phyloP scores from a whole-genome alignment of 139 green algal genomes.

The Tetraselmis striata region DNA sequence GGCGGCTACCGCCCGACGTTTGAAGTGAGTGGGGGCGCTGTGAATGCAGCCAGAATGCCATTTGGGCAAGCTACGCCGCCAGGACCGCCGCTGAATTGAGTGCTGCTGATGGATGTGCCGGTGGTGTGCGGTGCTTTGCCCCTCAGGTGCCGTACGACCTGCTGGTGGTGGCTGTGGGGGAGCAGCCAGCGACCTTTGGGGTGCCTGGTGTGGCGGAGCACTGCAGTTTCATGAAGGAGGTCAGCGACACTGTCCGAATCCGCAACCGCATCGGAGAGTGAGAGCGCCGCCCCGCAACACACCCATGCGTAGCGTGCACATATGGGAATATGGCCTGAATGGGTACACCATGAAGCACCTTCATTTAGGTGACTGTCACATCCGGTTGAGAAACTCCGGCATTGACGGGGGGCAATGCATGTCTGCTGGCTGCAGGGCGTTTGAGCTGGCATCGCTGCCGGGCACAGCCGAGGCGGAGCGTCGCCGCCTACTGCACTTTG shows the following conservation, averaged over 20 bases:
- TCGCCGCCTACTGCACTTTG: constrained; percentile 50
- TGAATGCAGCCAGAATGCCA: too few relatives aligned
- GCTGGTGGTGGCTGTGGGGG: constrained; percentile 66
- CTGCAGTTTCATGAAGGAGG: constrained; percentile 76
- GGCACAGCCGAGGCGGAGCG: constrained; percentile 46
- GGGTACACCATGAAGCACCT: background rate
- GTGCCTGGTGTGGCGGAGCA: constrained; percentile 67
- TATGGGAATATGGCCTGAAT: background rate
- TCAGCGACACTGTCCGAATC: constrained; percentile 45
- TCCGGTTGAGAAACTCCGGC: background rate
- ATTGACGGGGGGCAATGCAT: too few relatives aligned
- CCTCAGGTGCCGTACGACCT: constrained; percentile 63
- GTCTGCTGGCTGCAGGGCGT: too few relatives aligned
- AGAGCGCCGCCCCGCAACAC: background rate
- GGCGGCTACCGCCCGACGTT: constrained; percentile 29
- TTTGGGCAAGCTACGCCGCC: too few relatives aligned
- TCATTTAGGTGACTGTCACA: background rate
- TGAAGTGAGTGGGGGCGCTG: constrained; percentile 1
- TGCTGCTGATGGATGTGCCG: background rate
- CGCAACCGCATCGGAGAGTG: constrained; percentile 37
- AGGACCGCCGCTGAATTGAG: too few relatives aligned
- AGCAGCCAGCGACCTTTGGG: constrained; percentile 70
- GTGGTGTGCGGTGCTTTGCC: background rate
- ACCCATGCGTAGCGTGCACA: background rate
- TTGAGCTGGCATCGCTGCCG: constrained; percentile 68